Evolutionary conservation across 192 early-diverging fungal species (phyloP), one percentile per base, ranked within the genome.

Genomic region (Lunasporangiospora selenospora): DNA sequence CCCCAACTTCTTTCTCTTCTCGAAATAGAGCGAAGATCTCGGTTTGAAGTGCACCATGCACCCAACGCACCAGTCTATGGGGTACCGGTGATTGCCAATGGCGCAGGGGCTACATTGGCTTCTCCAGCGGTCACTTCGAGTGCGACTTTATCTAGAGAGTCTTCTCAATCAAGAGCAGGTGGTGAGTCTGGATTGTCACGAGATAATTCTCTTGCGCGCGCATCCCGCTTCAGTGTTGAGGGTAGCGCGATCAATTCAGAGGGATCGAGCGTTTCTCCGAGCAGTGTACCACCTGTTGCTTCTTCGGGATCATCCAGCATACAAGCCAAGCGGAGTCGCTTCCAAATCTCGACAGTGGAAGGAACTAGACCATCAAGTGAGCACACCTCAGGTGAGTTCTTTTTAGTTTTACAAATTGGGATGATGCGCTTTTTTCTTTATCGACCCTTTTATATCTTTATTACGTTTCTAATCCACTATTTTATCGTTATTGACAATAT

Each of bases 31-130:
- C 58, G 76, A 36, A 78, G 62, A 57, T 75, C 70, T 32, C 53
- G 69, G 2, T 75, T 75, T 78, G 69, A 78, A 43, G 46, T 78
- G 23, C 50, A 65, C 16, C 52, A 62, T 34, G 54, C 33, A 33
- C 49, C 51, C 21, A 16, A 37, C 9, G 32, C 43, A 23, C 33
- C 58, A 9, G 31, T 42, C 34, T 52, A 57, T 4, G 46, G 42
- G 26, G 18, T 53, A 13, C 50, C 41, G 1, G 27, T 44, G 42
- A 49, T 40, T 19, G 18, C 48, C 19, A 53, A 34, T 29, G 9
- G 23, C 18, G 26, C 44, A 55, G 32, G 52, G 26, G 10, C 51
- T 29, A 24, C 39, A 43, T 48, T 48, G 24, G 36, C 41, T 23
- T 43, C 31, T 41, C 23, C 53, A 53, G 33, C 54, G 58, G 10